Base-by-base conservation (phyloP, 2,329 filamentous ascomycete species). In the Diaporthe nobilis region DNA sequence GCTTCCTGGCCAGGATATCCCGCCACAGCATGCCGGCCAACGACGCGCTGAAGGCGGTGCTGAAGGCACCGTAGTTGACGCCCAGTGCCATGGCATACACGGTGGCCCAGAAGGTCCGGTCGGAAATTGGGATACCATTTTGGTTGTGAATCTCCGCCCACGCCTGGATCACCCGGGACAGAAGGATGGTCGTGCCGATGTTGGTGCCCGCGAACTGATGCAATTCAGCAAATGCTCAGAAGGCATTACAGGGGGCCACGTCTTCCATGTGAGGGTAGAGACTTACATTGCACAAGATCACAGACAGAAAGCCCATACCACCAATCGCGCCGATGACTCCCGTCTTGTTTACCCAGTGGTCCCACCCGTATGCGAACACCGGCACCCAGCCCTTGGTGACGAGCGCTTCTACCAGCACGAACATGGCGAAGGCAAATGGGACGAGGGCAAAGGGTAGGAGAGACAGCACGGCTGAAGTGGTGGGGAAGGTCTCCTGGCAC, bases 51-150 rank as follows among this genome's bases (percentile, higher is more conserved):
- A 95, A 94, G 0, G 92, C 92, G 0, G 91, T 90, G 80, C 92
- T 94, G 80, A 94, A 95, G 0, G 93, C 93, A 5, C 93, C 93
- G 75, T 92, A 95, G 81, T 95, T 95, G 76, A 94, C 92, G 2
- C 93, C 93, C 0, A 95, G 84, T 0, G 93, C 93, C 92, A 95
- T 94, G 81, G 89, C 90, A 82, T 95, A 95, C 0, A 95, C 90
- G 0, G 93, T 93, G 0, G 89, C 93, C 93, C 92, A 94, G 81
- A 94, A 94, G 0, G 89, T 93, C 4, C 93, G 88, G 58, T 94
- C 85, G 17, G 85, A 89, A 68, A 95, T 93, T 0, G 87, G 82
- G 1, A 81, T 83, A 0, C 83, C 83, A 53, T 86, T 88, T 0
- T 78, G 75, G 0, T 80, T 73, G 78, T 93, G 91, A 55, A 95